Evolutionary conservation across 1,139 yeast genomes (phyloP).

Genomic region (Hyphopichia burtonii): DNA sequence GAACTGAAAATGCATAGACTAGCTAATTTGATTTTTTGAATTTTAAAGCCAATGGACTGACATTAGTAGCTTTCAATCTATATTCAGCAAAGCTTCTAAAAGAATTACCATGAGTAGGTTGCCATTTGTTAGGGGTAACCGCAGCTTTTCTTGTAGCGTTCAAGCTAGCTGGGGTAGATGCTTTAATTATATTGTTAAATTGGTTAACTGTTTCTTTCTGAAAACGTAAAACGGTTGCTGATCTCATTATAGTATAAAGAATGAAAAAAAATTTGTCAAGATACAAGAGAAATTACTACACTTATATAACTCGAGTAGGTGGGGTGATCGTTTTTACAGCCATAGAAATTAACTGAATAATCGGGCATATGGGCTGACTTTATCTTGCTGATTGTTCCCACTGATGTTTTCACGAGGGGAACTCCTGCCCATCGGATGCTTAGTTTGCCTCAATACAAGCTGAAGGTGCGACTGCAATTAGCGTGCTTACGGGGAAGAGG

Average conservation of each 20-base stretch:
- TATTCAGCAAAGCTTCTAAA: constrained; percentile 58
- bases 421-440: too few relatives aligned
- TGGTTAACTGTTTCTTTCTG: constrained; percentile 12
- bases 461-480: too few relatives aligned
- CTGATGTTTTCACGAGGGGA: too few relatives aligned
- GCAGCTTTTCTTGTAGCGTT: neutral
- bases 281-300: neutral
- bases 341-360: neutral
- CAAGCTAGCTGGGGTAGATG: constrained; percentile 7
- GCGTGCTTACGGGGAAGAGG: too few relatives aligned
- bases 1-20: too few relatives aligned
- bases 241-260: constrained; percentile 8
- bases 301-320: neutral
- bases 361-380: neutral
- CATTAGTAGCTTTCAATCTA: constrained; percentile 50
- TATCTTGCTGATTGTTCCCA: neutral
- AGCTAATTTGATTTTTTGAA: constrained; percentile 6
- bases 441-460: too few relatives aligned
- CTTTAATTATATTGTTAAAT: constrained; percentile 7
- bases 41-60: constrained; percentile 46
- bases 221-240: constrained; percentile 11
- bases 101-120: constrained; percentile 38
- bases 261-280: neutral
- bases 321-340: neutral
- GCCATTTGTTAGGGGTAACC: constrained; percentile 25